These are phyloP conservation scores for Chondrostereum purpureum DNA, from an alignment of 1,284 basidiomycete species.

Conservation along the genomic window DNA sequence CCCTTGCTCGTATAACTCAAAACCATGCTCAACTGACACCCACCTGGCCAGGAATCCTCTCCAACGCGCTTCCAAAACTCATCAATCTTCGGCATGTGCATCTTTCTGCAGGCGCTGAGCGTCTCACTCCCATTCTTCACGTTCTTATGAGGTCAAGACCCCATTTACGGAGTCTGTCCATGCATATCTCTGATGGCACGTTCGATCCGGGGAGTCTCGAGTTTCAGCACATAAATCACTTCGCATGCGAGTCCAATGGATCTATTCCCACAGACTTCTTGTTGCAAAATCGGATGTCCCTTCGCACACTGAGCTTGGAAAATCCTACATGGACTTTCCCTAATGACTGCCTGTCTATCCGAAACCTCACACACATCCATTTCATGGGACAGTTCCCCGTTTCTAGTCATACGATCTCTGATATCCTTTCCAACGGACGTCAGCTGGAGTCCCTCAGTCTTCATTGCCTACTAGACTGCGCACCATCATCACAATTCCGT, in stretches of 20 bases:
- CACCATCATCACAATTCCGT: slow-evolving; percentile 44
- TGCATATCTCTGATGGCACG: slow-evolving; percentile 46
- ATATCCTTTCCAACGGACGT: slow-evolving; percentile 51
- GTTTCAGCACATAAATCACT: slow-evolving; percentile 52
- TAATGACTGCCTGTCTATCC: slow-evolving; percentile 42
- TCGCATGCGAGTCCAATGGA: slow-evolving; percentile 39
- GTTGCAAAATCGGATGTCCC: slow-evolving; percentile 42
- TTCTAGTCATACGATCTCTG: slow-evolving; percentile 44
- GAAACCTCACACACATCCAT: slow-evolving; percentile 57
- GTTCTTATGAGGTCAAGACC: slow-evolving; percentile 46
- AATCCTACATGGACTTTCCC: slow-evolving; percentile 55
- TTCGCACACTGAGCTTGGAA: slow-evolving; percentile 50
- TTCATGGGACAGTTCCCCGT: slow-evolving; percentile 51
- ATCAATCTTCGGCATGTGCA: slow-evolving; percentile 51
- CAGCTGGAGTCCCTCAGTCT: slow-evolving; percentile 59
- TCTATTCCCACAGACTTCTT: slow-evolving; percentile 30
- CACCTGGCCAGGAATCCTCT: slow-evolving; percentile 47
- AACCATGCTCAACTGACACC: background rate
- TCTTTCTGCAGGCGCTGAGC: slow-evolving; percentile 50
- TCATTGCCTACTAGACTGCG: slow-evolving; percentile 43
- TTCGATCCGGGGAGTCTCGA: slow-evolving; percentile 48
- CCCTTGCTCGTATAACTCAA: no score
- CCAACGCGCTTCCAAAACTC: slow-evolving; percentile 60
- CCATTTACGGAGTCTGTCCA: slow-evolving; percentile 45
- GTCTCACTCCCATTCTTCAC: slow-evolving; percentile 44